phyloP scores from a whole-genome alignment of 441 rosid species.

The Corymbia citriodora region DNA sequence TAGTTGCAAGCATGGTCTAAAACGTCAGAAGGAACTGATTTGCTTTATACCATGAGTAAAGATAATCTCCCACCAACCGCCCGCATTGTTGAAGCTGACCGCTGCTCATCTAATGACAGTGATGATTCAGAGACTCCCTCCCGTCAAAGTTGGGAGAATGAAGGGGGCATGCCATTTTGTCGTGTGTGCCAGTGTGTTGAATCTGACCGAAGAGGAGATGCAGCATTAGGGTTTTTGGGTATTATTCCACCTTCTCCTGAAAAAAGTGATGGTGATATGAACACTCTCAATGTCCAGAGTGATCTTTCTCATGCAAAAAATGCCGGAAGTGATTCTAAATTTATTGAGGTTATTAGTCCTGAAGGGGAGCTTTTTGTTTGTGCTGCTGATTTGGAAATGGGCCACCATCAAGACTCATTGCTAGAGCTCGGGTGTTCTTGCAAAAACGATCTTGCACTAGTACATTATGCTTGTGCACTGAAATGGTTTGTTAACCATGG shows the following conservation, averaged over 20 bases:
- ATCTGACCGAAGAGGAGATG: conserved; percentile 87
- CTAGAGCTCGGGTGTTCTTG: conserved; percentile 90
- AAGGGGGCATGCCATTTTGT: conserved; percentile 60
- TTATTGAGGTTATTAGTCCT: conserved; percentile 73
- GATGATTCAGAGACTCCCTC: conserved; percentile 36
- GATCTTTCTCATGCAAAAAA: conserved; percentile 22
- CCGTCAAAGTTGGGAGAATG: conserved; percentile 63
- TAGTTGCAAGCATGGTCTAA: background rate
- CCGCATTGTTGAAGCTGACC: conserved; percentile 32
- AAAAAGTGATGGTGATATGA: conserved; percentile 23
- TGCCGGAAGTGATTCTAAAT: conserved; percentile 30
- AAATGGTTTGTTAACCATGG: conserved; percentile 97
- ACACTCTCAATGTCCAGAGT: conserved; percentile 19
- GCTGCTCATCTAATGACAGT: conserved; percentile 27
- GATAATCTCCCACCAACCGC: conserved; percentile 37
- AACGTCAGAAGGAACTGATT: background rate
- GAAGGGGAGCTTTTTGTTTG: conserved; percentile 85
- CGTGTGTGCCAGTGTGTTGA: conserved; percentile 95
- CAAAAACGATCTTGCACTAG: conserved; percentile 80
- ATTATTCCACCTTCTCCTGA: conserved; percentile 50
- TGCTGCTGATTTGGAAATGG: conserved; percentile 63
- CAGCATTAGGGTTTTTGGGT: conserved; percentile 69
- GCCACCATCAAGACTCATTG: conserved; percentile 44
- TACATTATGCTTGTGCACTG: conserved; percentile 90
- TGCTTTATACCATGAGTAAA: conserved; percentile 49